Evolutionary conservation across 768 basidiomycete genomes (phyloP).

Genomic region (Russula virescens): DNA sequence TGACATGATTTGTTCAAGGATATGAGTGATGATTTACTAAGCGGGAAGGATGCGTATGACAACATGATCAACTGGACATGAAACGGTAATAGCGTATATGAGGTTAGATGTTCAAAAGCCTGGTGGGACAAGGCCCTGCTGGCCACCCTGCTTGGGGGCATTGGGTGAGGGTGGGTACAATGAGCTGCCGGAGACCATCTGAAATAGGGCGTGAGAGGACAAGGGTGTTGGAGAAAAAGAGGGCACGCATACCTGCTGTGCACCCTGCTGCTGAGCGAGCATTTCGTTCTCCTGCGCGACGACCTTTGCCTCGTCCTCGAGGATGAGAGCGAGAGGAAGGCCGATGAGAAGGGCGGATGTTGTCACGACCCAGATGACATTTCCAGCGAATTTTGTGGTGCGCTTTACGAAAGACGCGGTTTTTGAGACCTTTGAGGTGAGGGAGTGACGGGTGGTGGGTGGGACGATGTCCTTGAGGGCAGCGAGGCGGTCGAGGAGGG

Average conservation of each 20-base stretch:
- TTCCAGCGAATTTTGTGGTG: constrained; percentile 70
- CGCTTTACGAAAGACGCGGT: constrained; percentile 62
- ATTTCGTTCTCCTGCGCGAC: constrained; percentile 93
- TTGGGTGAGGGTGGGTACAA: constrained; percentile 22
- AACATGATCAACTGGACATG: background rate
- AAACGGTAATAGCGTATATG: background rate
- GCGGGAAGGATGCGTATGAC: constrained; percentile 5
- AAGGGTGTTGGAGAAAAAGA: too few relatives aligned
- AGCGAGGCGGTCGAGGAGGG: constrained; percentile 77
- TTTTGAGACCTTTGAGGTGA: constrained; percentile 54
- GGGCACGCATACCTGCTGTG: constrained; percentile 80
- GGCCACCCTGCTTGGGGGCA: constrained; percentile 14
- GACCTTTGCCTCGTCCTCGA: constrained; percentile 96
- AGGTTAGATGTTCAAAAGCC: constrained; percentile 15
- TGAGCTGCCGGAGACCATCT: constrained; percentile 24
- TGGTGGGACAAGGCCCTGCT: constrained; percentile 24
- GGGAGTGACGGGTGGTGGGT: constrained; percentile 76
- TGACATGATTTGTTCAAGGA: too few relatives aligned
- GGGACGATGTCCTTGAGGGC: constrained; percentile 96
- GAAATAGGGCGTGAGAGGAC: background rate
- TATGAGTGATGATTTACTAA: background rate
- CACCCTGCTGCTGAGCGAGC: constrained; percentile 88
- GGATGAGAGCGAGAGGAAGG: constrained; percentile 82
- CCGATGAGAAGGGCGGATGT: constrained; percentile 93
- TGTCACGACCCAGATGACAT: constrained; percentile 90